Conservation (phyloP, 805 yeast genomes). For the Lipomyces yamadae region DNA sequence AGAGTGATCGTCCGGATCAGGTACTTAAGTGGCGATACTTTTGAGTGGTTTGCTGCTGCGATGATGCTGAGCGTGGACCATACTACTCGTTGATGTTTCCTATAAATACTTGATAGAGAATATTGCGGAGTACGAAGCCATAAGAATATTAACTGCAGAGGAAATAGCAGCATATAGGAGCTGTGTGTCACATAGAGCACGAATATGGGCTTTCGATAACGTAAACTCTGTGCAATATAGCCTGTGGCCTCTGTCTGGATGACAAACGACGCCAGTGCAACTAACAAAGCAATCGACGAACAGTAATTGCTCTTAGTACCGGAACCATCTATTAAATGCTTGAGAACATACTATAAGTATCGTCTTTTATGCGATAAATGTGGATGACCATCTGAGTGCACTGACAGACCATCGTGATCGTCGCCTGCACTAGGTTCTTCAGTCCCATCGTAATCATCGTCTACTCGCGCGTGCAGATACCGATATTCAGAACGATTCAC, state of each 20-base stretch:
- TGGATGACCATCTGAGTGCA: conserved; percentile 16
- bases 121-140: conserved; percentile 47
- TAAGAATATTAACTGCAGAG: conserved; percentile 60
- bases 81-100: conserved; percentile 33
- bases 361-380: conserved; percentile 26
- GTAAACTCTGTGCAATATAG: conserved; percentile 59
- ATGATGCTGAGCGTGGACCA: conserved; percentile 39
- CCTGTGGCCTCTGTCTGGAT: conserved; percentile 81
- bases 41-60: conserved; percentile 28
- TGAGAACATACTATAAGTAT: conserved; percentile 33
- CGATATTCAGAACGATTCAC: conserved; percentile 35
- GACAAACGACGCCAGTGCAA: conserved; percentile 67
- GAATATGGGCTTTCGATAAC: conserved; percentile 71
- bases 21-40: conserved; percentile 53
- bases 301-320: conserved; percentile 12
- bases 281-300: conserved; percentile 53
- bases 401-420: conserved; percentile 13
- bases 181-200: conserved; percentile 68
- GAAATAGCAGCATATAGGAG: conserved; percentile 76
- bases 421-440: conserved; percentile 5
- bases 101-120: conserved; percentile 35
- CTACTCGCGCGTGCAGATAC: conserved; percentile 28
- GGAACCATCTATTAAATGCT: not conserved
- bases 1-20: conserved; percentile 52
- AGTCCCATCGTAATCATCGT: conserved; percentile 19